A percentile compares a stretch with the other conserved stretches of the same genome.
phyloP scores from a whole-genome alignment of 2,329 filamentous ascomycete genomes.

The Pseudopyricularia javanii region DNA sequence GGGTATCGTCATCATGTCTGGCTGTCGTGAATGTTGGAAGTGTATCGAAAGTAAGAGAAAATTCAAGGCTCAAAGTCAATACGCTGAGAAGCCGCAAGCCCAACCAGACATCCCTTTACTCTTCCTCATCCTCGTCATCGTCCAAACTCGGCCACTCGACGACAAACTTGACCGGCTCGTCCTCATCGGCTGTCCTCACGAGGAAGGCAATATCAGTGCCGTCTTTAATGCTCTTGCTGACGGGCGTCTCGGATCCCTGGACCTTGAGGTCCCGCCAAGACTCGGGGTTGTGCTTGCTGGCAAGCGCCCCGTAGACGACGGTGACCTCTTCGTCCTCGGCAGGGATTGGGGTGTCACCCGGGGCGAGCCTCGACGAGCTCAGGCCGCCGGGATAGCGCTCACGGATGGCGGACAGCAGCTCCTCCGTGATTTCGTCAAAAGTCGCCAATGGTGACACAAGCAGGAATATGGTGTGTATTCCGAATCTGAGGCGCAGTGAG shows the following conservation, averaged over 20 bases:
- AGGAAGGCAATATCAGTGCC: conserved; percentile 37
- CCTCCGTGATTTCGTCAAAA: conserved; percentile 42
- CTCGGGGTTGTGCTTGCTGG: conserved; percentile 27
- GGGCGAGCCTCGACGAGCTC: conserved; percentile 15
- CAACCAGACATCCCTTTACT: too few relatives aligned
- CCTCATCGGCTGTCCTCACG: conserved; percentile 22
- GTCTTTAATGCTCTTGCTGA: conserved; percentile 30
- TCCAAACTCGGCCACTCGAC: conserved; percentile 22
- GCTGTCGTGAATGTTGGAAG: not conserved
- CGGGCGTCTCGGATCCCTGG: conserved; percentile 23
- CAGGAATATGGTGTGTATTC: conserved; percentile 58
- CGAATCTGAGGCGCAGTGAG: conserved; percentile 62
- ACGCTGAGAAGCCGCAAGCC: too few relatives aligned
- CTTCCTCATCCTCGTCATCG: conserved; percentile 26
- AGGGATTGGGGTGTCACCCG: conserved; percentile 23
- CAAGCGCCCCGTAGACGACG: conserved; percentile 34
- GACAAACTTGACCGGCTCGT: conserved; percentile 23
- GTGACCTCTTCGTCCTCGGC: conserved; percentile 16
- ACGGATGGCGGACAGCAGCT: conserved; percentile 44
- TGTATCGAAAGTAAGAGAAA: too few relatives aligned
- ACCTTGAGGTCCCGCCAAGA: conserved; percentile 34
- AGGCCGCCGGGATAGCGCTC: conserved; percentile 46
- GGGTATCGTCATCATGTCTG: not conserved
- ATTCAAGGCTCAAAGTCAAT: too few relatives aligned
- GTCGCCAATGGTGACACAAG: conserved; percentile 46